Conservation (phyloP, 2,329 filamentous ascomycete genomes). For the Pseudogymnoascus sp. region DNA sequence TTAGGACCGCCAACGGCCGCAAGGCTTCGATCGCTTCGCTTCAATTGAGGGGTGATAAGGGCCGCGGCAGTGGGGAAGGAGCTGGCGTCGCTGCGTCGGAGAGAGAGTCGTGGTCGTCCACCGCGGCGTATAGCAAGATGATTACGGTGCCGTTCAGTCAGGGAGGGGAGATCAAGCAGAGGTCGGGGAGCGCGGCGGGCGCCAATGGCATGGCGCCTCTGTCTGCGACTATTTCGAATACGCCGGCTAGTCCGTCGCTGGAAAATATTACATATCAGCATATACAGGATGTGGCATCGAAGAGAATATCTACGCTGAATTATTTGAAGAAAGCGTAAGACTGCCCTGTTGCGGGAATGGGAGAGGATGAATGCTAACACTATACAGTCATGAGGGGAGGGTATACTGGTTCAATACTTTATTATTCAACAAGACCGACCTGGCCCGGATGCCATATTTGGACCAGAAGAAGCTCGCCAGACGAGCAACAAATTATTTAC, state of each 20-base stretch:
- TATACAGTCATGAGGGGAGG: constrained; percentile 73
- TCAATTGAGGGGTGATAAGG: constrained; percentile 6
- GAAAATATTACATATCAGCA: constrained; percentile 42
- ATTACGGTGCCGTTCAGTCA: not conserved
- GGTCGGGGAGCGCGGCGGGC: constrained; percentile 12
- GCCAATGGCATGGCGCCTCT: not conserved
- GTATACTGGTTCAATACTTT: constrained; percentile 99
- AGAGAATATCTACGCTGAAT: constrained; percentile 88
- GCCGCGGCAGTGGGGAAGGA: not conserved
- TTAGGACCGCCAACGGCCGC: not conserved
- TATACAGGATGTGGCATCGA: constrained; percentile 79
- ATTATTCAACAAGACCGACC: constrained; percentile 76
- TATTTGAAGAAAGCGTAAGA: constrained; percentile 87
- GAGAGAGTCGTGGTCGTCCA: constrained; percentile 4
- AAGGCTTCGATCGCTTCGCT: constrained; percentile 4
- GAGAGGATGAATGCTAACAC: constrained; percentile 9
- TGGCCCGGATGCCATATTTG: constrained; percentile 78
- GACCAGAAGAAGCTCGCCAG: constrained; percentile 76
- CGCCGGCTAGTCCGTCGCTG: constrained; percentile 27
- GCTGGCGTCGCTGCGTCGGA: not conserved
- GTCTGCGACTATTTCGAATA: not conserved
- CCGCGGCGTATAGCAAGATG: constrained; percentile 8
- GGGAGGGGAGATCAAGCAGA: constrained; percentile 16
- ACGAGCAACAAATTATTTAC: constrained; percentile 86
- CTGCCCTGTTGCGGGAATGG: not conserved